These are phyloP conservation scores for Candida albicans DNA, from an alignment of 1,139 yeast species.

Conservation along the genomic window DNA sequence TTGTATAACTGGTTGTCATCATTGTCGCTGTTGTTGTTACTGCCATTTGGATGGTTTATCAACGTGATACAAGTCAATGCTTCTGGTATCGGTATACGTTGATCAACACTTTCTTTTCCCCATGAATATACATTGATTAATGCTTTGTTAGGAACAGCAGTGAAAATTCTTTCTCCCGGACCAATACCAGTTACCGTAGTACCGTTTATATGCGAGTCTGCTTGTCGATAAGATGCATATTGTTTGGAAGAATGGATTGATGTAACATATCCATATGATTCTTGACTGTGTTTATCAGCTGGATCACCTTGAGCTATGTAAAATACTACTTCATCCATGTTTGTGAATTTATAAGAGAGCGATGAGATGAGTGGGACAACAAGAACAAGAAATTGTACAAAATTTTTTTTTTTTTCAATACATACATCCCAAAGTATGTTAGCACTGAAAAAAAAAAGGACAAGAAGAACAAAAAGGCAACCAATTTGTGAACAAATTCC, in stretches of 20 bases:
- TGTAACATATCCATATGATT: slow-evolving; percentile 49
- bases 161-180: slow-evolving; percentile 50
- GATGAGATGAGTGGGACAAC: slow-evolving; percentile 11
- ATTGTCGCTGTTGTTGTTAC: slow-evolving; percentile 8
- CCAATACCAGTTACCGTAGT: slow-evolving; percentile 46
- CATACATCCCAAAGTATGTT: too few relatives aligned
- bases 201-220: slow-evolving; percentile 50
- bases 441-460: slow-evolving; percentile 1
- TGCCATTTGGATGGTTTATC: slow-evolving; percentile 15
- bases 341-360: background rate
- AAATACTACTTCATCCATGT: slow-evolving; percentile 62
- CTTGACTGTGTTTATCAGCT: slow-evolving; percentile 46
- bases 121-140: slow-evolving; percentile 70
- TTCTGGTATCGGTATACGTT: slow-evolving; percentile 85
- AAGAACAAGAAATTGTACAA: background rate
- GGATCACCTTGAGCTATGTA: slow-evolving; percentile 54
- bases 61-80: slow-evolving; percentile 50
- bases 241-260: slow-evolving; percentile 54
- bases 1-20: slow-evolving; percentile 5
- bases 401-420: too few relatives aligned
- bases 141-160: slow-evolving; percentile 69
- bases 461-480: background rate
- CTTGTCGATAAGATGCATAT: slow-evolving; percentile 54
- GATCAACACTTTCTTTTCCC: slow-evolving; percentile 81
- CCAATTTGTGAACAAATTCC: background rate